Evolutionary conservation across 768 basidiomycete genomes (phyloP).

Genomic region (Leccinum pellstonianum): DNA sequence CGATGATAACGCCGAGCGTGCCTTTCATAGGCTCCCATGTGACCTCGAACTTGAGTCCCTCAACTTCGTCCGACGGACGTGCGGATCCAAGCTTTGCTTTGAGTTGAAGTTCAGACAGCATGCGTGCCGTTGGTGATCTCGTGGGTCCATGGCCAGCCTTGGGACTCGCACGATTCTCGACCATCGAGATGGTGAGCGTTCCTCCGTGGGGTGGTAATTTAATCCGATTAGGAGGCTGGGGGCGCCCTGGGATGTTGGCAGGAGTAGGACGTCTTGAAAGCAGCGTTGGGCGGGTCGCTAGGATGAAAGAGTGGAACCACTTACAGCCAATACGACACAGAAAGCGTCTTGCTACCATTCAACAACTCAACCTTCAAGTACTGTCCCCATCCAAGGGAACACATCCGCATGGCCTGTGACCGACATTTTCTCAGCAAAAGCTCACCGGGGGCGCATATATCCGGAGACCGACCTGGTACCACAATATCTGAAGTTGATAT

Average conservation of each 20-base stretch:
- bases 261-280: conserved; percentile 40
- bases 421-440: background rate
- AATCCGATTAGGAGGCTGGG: conserved; percentile 29
- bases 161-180: conserved; percentile 44
- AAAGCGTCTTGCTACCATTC: conserved; percentile 63
- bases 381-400: conserved; percentile 84
- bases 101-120: conserved; percentile 62
- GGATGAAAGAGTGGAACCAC: conserved; percentile 24
- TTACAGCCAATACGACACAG: conserved; percentile 87
- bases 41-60: conserved; percentile 66
- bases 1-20: conserved; percentile 60
- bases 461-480: conserved; percentile 56
- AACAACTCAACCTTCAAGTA: conserved; percentile 71
- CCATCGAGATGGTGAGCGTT: conserved; percentile 68
- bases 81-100: conserved; percentile 55
- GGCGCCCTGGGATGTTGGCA: conserved; percentile 29
- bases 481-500: conserved; percentile 89
- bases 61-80: conserved; percentile 71
- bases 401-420: conserved; percentile 64
- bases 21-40: conserved; percentile 74
- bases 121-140: conserved; percentile 53
- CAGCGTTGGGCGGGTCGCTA: conserved; percentile 4
- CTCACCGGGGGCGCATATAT: background rate
- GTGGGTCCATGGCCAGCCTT: conserved; percentile 44
- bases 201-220: conserved; percentile 67